Base-by-base conservation (phyloP, 202 grass and related monocot species). In the Zizania palustris region DNA sequence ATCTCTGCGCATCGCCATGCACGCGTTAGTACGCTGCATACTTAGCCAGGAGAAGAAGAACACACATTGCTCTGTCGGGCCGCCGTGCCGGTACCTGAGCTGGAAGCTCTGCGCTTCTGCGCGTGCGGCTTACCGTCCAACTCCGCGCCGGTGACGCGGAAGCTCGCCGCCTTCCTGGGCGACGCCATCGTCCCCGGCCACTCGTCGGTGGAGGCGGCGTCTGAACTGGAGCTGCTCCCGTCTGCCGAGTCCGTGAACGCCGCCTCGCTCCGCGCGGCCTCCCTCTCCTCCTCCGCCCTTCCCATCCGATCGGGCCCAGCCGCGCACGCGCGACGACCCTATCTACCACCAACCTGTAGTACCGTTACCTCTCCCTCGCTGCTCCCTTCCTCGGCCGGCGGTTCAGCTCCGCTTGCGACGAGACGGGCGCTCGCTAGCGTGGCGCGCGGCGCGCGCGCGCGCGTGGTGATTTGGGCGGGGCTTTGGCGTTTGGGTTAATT, bases 171-270 rank as follows among this genome's bases (percentile, higher is more conserved):
- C 63, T 80, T 84, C 58, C 59, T 81, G 6, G 57, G n/a, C 41
- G 42, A 3, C 48, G 11, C 19, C 58, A 19, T 13, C 56, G 14
- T 45, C 3, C 11, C 67, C 9, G 75, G 81, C 75, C 81, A 80
- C 8, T 60, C 81, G 71, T 80, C 86, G 12, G 86, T 66, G 57
- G 81, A 88, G 0, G 86, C 81, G 34, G 86, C 86, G 81, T 88
- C 86, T 81, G 86, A 88, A 76, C 86, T 84, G 76, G 81, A 88
- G 86, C 81, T 88, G 81, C 81, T 80, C 42, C 86, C 71, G 81
- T 88, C 81, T 58, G 40, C 71, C 5, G 86, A 88, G 71, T 88
- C 76, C 49, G 86, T 88, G 81, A 80, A 84, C 75, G 71, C 49
- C 39, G 70, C 81, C 76, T 88, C 86, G 81, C 81, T 84, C 75